Evolutionary conservation across 108 stramenopile species (phyloP), one percentile per base, ranked within the genome.

Genomic region (Stephanodiscus triporus): DNA sequence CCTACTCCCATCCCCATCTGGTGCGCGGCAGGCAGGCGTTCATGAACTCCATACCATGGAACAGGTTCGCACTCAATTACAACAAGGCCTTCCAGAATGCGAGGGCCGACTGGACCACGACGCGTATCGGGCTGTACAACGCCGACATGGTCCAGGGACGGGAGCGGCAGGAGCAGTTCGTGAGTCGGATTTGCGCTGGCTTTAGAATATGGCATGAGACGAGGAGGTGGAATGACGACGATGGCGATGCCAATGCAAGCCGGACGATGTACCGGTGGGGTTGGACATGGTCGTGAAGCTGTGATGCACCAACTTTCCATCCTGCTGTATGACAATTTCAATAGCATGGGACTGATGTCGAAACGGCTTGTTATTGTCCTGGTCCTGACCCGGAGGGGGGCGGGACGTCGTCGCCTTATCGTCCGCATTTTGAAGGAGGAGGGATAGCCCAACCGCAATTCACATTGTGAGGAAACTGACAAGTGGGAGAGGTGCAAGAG

Each of bases 241-340:
- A n/a, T n/a, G n/a, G n/a, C n/a, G n/a, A 48, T 7, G 4, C 7
- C 6, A n/a, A n/a, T n/a, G n/a, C n/a, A n/a, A n/a, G 4, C 7
- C 36, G 3, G 40, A 55, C 27, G 80, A 79, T 27, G 49, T 84
- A 34, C 76, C 80, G 6, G 79, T 76, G 62, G 78, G 61, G 24
- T 81, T 70, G 70, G 67, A 75, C 54, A 66, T 62, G 10, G 59
- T 89, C 14, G 76, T 83, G 49, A 85, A 91, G 63, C n/a, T n/a
- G n/a, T n/a, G n/a, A n/a, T n/a, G n/a, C n/a, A n/a, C n/a, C n/a
- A n/a, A n/a, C n/a, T n/a, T n/a, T n/a, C n/a, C n/a, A n/a, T n/a
- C 17, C 68, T 94, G 47, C 50, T 94, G 51, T 87, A 85, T 30
- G 88, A 94, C 58, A 84, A 94, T 48, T 94, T 91, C 73, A 88